Base-by-base conservation (phyloP, 176 grass and related monocot genomes). In the Olyra latifolia region DNA sequence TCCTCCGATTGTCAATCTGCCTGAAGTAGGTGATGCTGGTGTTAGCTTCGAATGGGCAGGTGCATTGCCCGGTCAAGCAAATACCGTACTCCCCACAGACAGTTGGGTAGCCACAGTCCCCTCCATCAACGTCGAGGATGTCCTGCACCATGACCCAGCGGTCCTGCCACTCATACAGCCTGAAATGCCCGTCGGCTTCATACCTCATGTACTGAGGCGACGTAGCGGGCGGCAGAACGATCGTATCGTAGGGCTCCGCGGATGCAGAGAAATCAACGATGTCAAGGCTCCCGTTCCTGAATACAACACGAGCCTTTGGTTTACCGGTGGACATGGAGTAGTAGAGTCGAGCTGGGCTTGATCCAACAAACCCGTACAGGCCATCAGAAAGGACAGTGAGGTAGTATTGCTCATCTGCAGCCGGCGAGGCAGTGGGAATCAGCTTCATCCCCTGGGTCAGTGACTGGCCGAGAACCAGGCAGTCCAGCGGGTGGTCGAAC, bases 401-500 rank as follows among this genome's bases (percentile, higher is more conserved):
- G 17, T 89, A 77, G 0, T 86, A 1, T 10, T 49, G 44, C 1
- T 56, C 7, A 22, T 38, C 69, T 2, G 23, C 4, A 7, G 66
- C 81, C 10, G 22, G 0, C 4, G 4, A 62, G 2, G 12, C 17
- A 23, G 29, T 88, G 0, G 89, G 80, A 1, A 17, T 85, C n/a
- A 86, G 20, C 7, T 3, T 70, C 83, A 83, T 86, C 2, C 83
- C 83, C 13, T 86, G 64, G 4, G 4, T 7, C 0, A 84, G 7
- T 4, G 7, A 10, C 59, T 93, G 88, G 1, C 66, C 62, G 0
- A 82, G 42, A 8, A 90, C n/a, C 63, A 93, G 38, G 13, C 25
- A 46, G 52, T 90, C 85, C 8, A 73, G 53, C 0, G 81, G 91
- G 10, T 93, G 73, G 13, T 85, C 60, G 38, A 90, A 87, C 0